Percentiles rank a stretch among this genome's conserved stretches.
phyloP scores from a whole-genome alignment of 768 basidiomycete species.

The Russula sp. region DNA sequence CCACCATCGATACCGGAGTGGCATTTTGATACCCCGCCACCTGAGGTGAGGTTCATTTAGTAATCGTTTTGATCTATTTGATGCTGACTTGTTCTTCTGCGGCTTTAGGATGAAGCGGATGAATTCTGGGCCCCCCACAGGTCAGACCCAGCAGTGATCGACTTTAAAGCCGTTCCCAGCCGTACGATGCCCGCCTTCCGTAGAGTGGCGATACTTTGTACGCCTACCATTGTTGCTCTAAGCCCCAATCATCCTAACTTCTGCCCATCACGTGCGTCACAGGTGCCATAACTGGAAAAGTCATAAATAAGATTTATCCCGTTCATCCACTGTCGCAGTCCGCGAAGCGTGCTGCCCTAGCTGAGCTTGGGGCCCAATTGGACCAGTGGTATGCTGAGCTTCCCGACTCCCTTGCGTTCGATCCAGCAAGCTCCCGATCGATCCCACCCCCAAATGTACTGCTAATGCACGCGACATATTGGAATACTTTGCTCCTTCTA shows the following conservation, averaged over 20 bases:
- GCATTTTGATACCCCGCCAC: conserved; percentile 63
- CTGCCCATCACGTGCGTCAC: not conserved
- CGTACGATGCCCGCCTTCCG: conserved; percentile 49
- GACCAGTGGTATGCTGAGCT: conserved; percentile 71
- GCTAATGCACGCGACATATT: conserved; percentile 67
- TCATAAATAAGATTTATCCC: conserved; percentile 64
- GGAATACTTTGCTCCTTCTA: conserved; percentile 64
- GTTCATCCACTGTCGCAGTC: conserved; percentile 43
- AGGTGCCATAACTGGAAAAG: conserved; percentile 63
- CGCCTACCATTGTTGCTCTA: conserved; percentile 24
- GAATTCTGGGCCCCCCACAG: conserved; percentile 43
- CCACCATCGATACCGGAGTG: conserved; percentile 60
- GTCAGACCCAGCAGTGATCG: conserved; percentile 33
- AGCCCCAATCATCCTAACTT: not conserved
- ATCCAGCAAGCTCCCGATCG: conserved; percentile 44
- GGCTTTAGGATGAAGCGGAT: conserved; percentile 49
- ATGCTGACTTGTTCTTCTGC: not conserved
- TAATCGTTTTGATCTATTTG: not conserved
- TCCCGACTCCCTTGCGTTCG: conserved; percentile 55
- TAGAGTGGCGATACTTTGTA: conserved; percentile 52
- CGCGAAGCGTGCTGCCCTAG: conserved; percentile 43
- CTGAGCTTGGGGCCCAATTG: conserved; percentile 53
- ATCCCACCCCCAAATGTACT: conserved; percentile 59
- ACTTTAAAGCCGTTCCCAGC: conserved; percentile 41
- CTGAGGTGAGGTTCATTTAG: conserved; percentile 31